Evolutionary conservation across 768 basidiomycete genomes (phyloP), one percentile per base, ranked within the genome.

Genomic region (Tricholoma bakamatsutake): DNA sequence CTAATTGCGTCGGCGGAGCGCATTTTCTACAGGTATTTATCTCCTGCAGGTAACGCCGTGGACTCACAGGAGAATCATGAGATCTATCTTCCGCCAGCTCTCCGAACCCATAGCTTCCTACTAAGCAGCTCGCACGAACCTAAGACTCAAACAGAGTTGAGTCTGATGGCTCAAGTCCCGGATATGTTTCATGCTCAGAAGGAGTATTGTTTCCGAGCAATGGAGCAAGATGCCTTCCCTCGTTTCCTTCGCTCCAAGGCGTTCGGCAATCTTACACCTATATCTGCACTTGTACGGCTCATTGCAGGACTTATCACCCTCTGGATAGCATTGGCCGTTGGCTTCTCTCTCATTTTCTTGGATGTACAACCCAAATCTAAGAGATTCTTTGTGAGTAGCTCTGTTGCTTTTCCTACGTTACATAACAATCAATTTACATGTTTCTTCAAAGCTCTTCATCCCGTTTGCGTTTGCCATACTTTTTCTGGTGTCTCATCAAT

Each of bases 161-260:
- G 77, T 42, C 71, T 89, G 60, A 81, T 96, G 78, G 96, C 95
- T 0, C 87, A 93, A 59, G 82, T 93, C 47, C 97, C 97, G 12
- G 97, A 99, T 68, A 88, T 98, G 76, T 98, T 97, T 77, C 93
- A 98, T 67, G 76, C 86, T 0, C 96, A 98, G 76, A 98, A 98
- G 76, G 93, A 97, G 66, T 97, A 96, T 66, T 92, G 93, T 67
- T 96, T 94, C 80, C 83, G 90, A 46, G 91, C 92, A 0, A 93
- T 98, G 87, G 94, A 97, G 65, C 92, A 95, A 71, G 91, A 93
- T 61, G 92, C 91, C 15, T 93, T 91, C 74, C 92, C 91, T 42
- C 82, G 96, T 5, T 98, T 99, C 80, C 76, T 99, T 48, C 81
- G 97, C 57, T 87, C 92, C 2, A 99, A 98, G 73, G 95, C 95